Percentiles rank a stretch among this genome's conserved stretches.
These are phyloP conservation scores for Lactuca sativa DNA, from an alignment of 129 eudicot genomes.

Conservation along the genomic window DNA sequence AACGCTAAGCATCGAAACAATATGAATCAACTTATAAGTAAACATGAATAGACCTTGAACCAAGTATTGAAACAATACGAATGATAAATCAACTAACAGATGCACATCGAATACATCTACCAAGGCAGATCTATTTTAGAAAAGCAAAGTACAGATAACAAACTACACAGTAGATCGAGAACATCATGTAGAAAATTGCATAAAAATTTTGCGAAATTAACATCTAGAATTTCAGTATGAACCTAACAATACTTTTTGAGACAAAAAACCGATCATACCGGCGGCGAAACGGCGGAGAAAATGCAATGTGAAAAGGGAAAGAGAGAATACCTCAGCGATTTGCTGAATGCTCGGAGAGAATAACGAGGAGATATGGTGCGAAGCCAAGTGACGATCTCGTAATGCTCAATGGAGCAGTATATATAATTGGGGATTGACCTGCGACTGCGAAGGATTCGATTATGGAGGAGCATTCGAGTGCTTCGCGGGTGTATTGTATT, in stretches of 20 bases:
- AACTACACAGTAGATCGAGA: slow-evolving; percentile 2
- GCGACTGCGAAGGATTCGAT: neutral
- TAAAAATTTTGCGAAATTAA: neutral
- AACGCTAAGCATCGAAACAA: slow-evolving; percentile 2
- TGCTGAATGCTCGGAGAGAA: slow-evolving; percentile 13
- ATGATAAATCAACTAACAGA: neutral
- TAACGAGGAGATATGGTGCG: slow-evolving; percentile 14
- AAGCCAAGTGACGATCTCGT: slow-evolving; percentile 2
- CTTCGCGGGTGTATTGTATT: slow-evolving; percentile 10
- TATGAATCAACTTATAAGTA: neutral
- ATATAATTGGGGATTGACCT: slow-evolving; percentile 5
- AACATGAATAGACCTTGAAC: neutral
- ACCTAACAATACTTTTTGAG: neutral
- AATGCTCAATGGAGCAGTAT: slow-evolving; percentile 12
- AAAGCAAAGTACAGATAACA: neutral
- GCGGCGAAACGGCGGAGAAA: slow-evolving; percentile 7
- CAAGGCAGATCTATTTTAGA: neutral
- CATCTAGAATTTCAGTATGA: neutral
- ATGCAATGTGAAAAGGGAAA: neutral
- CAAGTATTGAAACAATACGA: neutral
- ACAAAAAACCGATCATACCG: slow-evolving; percentile 2
- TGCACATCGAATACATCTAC: neutral
- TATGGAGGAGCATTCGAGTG: neutral
- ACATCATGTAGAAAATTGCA: neutral
- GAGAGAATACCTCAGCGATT: slow-evolving; percentile 16